Conservation (phyloP, 2,329 filamentous ascomycete species). For the Stromatinia cepivora region DNA sequence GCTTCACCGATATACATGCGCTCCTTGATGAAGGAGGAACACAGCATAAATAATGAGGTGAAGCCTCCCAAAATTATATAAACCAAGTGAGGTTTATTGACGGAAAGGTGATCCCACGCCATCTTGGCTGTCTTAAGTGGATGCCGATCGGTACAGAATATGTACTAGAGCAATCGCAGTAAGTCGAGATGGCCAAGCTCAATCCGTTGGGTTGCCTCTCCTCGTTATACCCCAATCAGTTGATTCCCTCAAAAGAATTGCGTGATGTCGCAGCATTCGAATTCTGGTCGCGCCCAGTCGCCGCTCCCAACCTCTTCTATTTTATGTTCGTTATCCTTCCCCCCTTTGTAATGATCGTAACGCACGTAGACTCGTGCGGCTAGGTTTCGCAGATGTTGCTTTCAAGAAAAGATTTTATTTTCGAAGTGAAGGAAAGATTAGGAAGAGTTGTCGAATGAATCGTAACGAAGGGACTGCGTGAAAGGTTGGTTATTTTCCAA, state of each 20-base stretch:
- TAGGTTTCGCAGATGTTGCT: slow-evolving; percentile 12
- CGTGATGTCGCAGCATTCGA: slow-evolving; percentile 47
- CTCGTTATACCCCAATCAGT: slow-evolving; percentile 40
- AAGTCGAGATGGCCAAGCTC: slow-evolving; percentile 16
- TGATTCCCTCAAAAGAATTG: slow-evolving; percentile 38
- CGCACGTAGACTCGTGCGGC: not conserved
- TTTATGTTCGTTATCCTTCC: not conserved
- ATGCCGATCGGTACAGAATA: slow-evolving; percentile 4
- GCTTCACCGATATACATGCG: slow-evolving; percentile 98
- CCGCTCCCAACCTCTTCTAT: slow-evolving; percentile 42
- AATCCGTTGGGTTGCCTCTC: slow-evolving; percentile 25
- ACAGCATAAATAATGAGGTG: slow-evolving; percentile 97
- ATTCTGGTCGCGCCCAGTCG: slow-evolving; percentile 50
- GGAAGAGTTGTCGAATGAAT: slow-evolving; percentile 4
- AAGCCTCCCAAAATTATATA: slow-evolving; percentile 98
- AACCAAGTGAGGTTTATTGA: slow-evolving; percentile 95
- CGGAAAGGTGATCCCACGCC: slow-evolving; percentile 77
- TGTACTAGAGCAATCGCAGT: slow-evolving; percentile 13
- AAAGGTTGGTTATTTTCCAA: slow-evolving; percentile 2
- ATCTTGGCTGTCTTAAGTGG: slow-evolving; percentile 46
- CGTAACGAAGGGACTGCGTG: not conserved
- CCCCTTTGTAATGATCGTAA: slow-evolving; percentile 10
- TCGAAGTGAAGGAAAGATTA: not conserved
- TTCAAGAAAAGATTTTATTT: not conserved
- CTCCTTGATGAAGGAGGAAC: slow-evolving; percentile 97